Percentiles rank a stretch among this genome's conserved stretches.
phyloP scores from a whole-genome alignment of 164 flowering plant genomes.

The Stephania yunnanensis region DNA sequence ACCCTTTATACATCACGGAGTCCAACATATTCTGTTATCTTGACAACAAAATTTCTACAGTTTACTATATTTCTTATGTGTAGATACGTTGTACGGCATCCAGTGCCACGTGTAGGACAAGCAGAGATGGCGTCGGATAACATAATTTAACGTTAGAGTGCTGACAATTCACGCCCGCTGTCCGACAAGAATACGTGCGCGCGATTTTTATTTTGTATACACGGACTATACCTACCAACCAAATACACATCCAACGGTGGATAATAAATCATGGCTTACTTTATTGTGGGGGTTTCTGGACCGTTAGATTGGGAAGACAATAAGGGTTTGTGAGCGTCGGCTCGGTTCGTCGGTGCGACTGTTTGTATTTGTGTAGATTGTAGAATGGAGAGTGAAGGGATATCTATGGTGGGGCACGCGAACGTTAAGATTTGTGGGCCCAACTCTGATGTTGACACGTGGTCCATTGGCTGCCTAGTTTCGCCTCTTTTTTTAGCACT shows the following conservation, averaged over 20 bases:
- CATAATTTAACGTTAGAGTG: neutral
- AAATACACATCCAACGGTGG: neutral
- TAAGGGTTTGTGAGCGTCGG: neutral
- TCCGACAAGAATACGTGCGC: slow-evolving; percentile 8
- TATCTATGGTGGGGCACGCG: neutral
- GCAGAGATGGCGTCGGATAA: neutral
- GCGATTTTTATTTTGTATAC: neutral
- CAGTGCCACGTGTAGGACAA: neutral
- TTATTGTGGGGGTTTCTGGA: neutral
- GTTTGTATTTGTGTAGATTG: neutral
- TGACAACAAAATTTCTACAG: too few relatives aligned
- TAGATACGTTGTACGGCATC: neutral
- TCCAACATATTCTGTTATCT: too few relatives aligned
- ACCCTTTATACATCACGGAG: too few relatives aligned
- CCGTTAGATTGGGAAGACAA: neutral
- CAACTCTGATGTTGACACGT: neutral
- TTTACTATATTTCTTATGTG: too few relatives aligned
- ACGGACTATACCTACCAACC: neutral
- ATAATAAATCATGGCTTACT: neutral
- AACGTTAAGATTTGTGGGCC: neutral
- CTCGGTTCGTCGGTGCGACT: neutral
- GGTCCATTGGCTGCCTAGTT: neutral
- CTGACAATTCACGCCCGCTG: neutral
- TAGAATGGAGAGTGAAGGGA: neutral
- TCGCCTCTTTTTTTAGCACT: neutral